Evolutionary conservation across 2,329 filamentous ascomycete species (phyloP), one percentile per base, ranked within the genome.

Genomic region (Didymella sp.): DNA sequence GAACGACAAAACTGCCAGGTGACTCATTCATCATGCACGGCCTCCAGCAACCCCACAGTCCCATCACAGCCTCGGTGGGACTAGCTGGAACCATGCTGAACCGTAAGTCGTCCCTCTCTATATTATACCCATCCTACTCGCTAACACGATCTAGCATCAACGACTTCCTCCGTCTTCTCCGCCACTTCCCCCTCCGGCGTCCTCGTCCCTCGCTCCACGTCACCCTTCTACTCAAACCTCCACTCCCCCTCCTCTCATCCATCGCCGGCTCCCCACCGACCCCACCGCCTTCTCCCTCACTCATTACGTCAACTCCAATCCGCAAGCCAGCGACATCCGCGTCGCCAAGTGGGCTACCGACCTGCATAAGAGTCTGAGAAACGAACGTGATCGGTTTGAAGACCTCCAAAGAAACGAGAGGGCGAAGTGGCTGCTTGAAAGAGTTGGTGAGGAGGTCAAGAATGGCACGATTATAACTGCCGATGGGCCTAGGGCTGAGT

Each of bases 321-420:
- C 89, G 64, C 80, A 79, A 6, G 76, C 87, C 38, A 85, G 86
- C 12, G 86, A 89, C 62, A 82, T 94, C n/a, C 83, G 88, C 6
- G 81, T 96, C 17, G 89, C 88, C 1, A 90, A 89, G 69, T 96
- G 92, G 92, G 91, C 92, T 0, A 84, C 87, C 7, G 90, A 95
- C 66, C 80, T 96, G 0, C 91, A 96, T 71, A 85, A 86, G 53
- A 91, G 89, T 68, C 79, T 95, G 1, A 84, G 87, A 25, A 88
- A 88, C 56, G 91, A 95, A 72, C 84, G 87, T n/a, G 84, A 85
- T 25, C 80, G 86, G 62, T 93, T 88, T 59, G 87, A 89, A 59
- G 79, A 83, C 7, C 77, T 90, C 0, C 81, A 77, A 33, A 69
- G 83, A 21, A 83, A 81, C 21, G 86, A 92, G 71, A 79, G 88